Conservation (phyloP, 495 filamentous ascomycete genomes). For the Venustampulla echinocandica region DNA sequence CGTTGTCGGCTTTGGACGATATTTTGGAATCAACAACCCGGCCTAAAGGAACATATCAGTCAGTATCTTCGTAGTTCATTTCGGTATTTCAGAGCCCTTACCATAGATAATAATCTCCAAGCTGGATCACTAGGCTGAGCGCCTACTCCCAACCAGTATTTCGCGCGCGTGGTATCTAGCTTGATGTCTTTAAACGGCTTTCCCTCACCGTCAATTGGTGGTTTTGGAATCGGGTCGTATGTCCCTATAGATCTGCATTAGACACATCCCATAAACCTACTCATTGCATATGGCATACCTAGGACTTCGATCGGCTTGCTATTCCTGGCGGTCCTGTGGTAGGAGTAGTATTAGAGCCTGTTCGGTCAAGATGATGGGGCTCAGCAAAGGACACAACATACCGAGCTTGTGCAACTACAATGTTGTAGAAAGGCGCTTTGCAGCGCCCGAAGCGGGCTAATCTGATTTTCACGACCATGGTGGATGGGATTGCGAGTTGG, state of each 20-base stretch:
- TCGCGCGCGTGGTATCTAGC: conserved; percentile 68
- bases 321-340: conserved; percentile 62
- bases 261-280: too few relatives aligned
- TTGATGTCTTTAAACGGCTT: conserved; percentile 80
- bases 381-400: conserved; percentile 31
- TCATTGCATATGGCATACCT: too few relatives aligned
- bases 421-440: conserved; percentile 88
- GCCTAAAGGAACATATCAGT: conserved; percentile 26
- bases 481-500: conserved; percentile 11
- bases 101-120: conserved; percentile 81
- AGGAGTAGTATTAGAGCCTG: background rate
- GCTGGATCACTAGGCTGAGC: conserved; percentile 86
- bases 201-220: conserved; percentile 55
- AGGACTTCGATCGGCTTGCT: conserved; percentile 88
- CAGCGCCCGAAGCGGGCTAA: conserved; percentile 88
- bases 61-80: background rate
- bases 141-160: conserved; percentile 95
- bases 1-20: too few relatives aligned
- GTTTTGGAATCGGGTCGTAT: conserved; percentile 82
- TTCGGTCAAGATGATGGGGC: background rate
- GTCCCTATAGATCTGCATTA: too few relatives aligned
- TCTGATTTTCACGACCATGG: conserved; percentile 88
- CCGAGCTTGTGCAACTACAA: conserved; percentile 93
- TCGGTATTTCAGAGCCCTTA: conserved; percentile 39
- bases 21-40: conserved; percentile 43